Evolutionary conservation across 257 asterid genomes (phyloP), one percentile per base, ranked within the genome.

Genomic region (Lantana camara): DNA sequence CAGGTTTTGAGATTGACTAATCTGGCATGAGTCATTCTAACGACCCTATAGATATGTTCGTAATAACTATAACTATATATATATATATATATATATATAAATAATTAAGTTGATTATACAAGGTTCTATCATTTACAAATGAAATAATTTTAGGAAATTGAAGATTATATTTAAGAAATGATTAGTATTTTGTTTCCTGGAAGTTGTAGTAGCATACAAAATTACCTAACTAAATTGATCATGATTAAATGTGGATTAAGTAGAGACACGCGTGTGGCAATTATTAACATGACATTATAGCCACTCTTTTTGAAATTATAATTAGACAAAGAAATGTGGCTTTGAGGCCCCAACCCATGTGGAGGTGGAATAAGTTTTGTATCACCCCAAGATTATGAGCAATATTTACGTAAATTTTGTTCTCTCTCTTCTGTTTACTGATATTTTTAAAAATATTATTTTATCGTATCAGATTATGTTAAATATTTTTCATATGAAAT

Each of bases 291-390:
- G 7, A 50, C 30, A 45, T 44, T 56, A 45, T 44, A 46, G 3
- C 19, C 57, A 30, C 34, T 45, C 17, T 21, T 56, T 55, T n/a
- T 67, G 72, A 58, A 44, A 56, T 56, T 67, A 46, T 57, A 27
- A 56, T 10, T 45, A 32, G 65, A 45, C 57, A 45, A 32, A 67
- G 40, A 40, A n/a, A 14, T 57, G 22, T 32, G 72, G 60, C 5
- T 56, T 46, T 34, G 32, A 58, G 65, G 57, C 65, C 65, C 34
- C 14, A 2, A 23, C 57, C 63, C 71, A 66, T 66, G 71, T 54
- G 71, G 35, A 44, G 11, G 40, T 9, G 41, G 23, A n/a, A 40
- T 53, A 27, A 41, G n/a, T n/a, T 53, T 63, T 64, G 52, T 29
- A 38, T 50, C 29, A 41, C 32, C 29, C 37, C 64, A 54, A 66